Conservation (phyloP, 2,329 filamentous ascomycete genomes). For the Arthrobotrys pseudoclavata region DNA sequence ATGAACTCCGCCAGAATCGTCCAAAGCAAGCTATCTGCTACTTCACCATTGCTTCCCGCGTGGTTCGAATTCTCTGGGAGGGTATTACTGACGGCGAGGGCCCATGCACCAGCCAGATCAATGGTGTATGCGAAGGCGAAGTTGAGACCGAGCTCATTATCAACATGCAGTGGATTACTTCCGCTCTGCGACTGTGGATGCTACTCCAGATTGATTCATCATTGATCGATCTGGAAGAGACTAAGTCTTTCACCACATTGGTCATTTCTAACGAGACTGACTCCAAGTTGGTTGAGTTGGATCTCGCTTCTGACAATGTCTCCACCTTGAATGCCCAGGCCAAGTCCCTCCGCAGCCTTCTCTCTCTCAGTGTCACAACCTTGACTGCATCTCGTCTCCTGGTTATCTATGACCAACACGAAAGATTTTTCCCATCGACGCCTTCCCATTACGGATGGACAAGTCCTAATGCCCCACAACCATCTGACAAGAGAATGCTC, state of each 20-base stretch:
- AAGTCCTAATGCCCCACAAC: constrained; percentile 51
- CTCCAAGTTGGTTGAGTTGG: constrained; percentile 54
- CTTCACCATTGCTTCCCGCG: constrained; percentile 54
- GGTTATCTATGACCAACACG: constrained; percentile 58
- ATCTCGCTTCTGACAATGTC: constrained; percentile 57
- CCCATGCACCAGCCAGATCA: constrained; percentile 60
- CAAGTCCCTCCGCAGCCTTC: constrained; percentile 53
- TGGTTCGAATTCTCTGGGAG: constrained; percentile 55
- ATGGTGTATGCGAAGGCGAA: constrained; percentile 60
- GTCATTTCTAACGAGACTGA: constrained; percentile 56
- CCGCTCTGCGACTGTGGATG: constrained; percentile 58
- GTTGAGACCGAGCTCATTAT: constrained; percentile 60
- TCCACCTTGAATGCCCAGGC: constrained; percentile 56
- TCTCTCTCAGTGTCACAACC: constrained; percentile 55
- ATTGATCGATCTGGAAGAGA: constrained; percentile 58
- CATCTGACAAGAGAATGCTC: constrained; percentile 57
- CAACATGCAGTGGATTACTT: constrained; percentile 61
- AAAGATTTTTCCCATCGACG: constrained; percentile 54
- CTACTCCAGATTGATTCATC: constrained; percentile 61
- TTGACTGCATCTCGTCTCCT: constrained; percentile 54
- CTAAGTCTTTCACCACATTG: constrained; percentile 50
- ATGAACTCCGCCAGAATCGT: constrained; percentile 59
- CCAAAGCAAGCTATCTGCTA: constrained; percentile 60
- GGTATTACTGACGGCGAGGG: constrained; percentile 56
- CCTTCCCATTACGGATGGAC: constrained; percentile 58